A percentile compares a stretch with the other conserved stretches of the same genome.
phyloP scores from a whole-genome alignment of 2,329 filamentous ascomycete species.

The Fusarium fracticaudum region DNA sequence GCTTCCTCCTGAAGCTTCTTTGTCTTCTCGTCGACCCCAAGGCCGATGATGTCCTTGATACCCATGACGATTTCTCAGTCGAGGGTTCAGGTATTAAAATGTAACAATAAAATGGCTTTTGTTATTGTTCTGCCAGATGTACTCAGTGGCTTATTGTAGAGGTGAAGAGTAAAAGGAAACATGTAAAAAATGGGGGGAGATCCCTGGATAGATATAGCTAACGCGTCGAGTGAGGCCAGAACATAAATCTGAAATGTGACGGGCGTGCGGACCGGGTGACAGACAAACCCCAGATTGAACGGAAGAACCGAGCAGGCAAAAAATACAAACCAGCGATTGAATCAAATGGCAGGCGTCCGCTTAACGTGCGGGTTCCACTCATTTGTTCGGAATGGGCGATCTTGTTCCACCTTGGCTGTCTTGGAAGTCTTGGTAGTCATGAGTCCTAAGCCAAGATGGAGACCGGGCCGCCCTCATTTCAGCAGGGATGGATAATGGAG shows the following conservation, averaged over 20 bases:
- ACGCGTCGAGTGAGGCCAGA: slow-evolving; percentile 1
- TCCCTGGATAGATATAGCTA: slow-evolving; percentile 16
- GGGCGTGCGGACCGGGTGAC: slow-evolving; percentile 20
- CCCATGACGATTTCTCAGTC: slow-evolving; percentile 7
- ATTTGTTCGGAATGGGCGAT: slow-evolving; percentile 22
- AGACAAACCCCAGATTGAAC: slow-evolving; percentile 19
- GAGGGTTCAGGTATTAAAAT: background rate
- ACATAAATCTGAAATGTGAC: background rate
- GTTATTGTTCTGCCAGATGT: background rate
- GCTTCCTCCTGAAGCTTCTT: slow-evolving; percentile 50
- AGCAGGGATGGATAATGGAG: slow-evolving; percentile 1
- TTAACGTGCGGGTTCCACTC: slow-evolving; percentile 1
- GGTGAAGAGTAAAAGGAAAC: background rate
- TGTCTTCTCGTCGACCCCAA: slow-evolving; percentile 20
- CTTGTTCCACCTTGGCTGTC: slow-evolving; percentile 25
- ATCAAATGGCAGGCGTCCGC: slow-evolving; percentile 4
- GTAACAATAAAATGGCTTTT: background rate
- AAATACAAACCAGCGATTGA: background rate
- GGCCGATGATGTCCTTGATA: slow-evolving; percentile 24
- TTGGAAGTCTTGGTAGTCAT: slow-evolving; percentile 26
- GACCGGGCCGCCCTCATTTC: background rate
- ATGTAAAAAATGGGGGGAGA: background rate
- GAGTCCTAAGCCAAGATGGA: slow-evolving; percentile 16
- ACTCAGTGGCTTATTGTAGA: background rate
- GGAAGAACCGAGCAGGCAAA: slow-evolving; percentile 19